These are phyloP conservation scores for Melocanna baccifera DNA, from an alignment of 176 grass and related monocot species.

Conservation along the genomic window DNA sequence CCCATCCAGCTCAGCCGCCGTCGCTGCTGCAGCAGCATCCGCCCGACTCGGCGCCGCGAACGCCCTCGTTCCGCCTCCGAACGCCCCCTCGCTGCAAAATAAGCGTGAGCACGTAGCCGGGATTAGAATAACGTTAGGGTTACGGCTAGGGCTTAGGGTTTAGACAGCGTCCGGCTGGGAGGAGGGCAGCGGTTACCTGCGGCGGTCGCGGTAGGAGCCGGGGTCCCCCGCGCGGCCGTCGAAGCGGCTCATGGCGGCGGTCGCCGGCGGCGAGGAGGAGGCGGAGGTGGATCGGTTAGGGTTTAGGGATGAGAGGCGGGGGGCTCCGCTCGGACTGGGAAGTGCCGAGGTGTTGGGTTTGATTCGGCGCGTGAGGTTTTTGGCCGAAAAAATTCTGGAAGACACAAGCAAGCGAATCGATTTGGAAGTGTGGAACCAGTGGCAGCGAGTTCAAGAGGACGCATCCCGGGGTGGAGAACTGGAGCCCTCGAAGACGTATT, in stretches of 20 bases:
- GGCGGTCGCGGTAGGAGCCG: slow-evolving; percentile 73
- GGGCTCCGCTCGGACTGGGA: not conserved
- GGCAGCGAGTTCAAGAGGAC: slow-evolving; percentile 6
- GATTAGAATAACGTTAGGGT: not conserved
- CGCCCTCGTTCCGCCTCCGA: slow-evolving; percentile 56
- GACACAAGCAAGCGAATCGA: not conserved
- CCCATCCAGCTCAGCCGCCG: slow-evolving; percentile 71
- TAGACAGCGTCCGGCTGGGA: not conserved
- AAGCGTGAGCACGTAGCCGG: not conserved
- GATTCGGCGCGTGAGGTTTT: not conserved
- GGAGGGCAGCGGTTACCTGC: slow-evolving; percentile 39
- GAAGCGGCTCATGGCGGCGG: slow-evolving; percentile 78
- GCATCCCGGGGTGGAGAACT: too few relatives aligned
- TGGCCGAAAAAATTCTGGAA: slow-evolving; percentile 8
- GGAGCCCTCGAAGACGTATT: too few relatives aligned
- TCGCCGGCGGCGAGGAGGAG: not conserved
- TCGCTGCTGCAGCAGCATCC: slow-evolving; percentile 42
- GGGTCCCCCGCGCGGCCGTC: slow-evolving; percentile 78
- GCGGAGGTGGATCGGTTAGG: not conserved
- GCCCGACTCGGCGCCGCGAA: slow-evolving; percentile 53
- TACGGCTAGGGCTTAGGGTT: slow-evolving; percentile 18
- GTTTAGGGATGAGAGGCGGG: not conserved
- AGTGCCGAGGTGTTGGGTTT: not conserved
- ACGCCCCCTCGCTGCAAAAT: slow-evolving; percentile 59
- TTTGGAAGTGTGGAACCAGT: not conserved